A percentile compares a stretch with the other conserved stretches of the same genome.
phyloP scores from a whole-genome alignment of 1,284 basidiomycete species.

The Heterobasidion irregulare region DNA sequence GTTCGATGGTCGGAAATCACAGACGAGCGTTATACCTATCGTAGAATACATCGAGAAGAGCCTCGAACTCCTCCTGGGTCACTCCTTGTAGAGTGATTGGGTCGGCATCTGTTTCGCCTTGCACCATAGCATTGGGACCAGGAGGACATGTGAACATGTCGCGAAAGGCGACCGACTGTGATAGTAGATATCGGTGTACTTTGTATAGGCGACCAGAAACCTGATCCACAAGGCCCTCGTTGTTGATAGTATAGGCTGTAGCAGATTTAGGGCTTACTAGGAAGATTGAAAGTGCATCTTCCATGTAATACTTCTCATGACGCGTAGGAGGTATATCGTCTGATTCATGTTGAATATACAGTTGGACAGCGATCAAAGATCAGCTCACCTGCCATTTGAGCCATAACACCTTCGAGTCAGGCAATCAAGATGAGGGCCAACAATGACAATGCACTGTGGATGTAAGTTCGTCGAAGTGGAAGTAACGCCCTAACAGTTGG shows the following conservation, averaged over 20 bases:
- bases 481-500: too few species aligned
- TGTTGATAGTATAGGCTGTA: too few species aligned
- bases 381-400: too few species aligned
- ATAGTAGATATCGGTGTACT: slow-evolving; percentile 23
- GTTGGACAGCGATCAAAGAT: too few species aligned
- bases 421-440: too few species aligned
- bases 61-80: slow-evolving; percentile 2
- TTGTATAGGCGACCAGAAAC: slow-evolving; percentile 21
- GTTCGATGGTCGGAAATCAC: background rate
- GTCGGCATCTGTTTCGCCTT: slow-evolving; percentile 1
- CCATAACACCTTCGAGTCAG: too few species aligned
- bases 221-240: slow-evolving; percentile 8
- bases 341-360: background rate
- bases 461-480: too few species aligned
- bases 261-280: background rate
- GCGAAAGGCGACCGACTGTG: slow-evolving; percentile 23
- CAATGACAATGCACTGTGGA: too few species aligned
- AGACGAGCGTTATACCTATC: background rate
- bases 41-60: background rate
- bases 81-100: background rate
- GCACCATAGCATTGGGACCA: background rate
- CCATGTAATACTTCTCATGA: slow-evolving; percentile 11
- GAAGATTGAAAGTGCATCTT: background rate
- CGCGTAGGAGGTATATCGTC: slow-evolving; percentile 7
- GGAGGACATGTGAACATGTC: slow-evolving; percentile 18